These are phyloP conservation scores for Mycena filopes DNA, from an alignment of 768 basidiomycete genomes.

Conservation along the genomic window DNA sequence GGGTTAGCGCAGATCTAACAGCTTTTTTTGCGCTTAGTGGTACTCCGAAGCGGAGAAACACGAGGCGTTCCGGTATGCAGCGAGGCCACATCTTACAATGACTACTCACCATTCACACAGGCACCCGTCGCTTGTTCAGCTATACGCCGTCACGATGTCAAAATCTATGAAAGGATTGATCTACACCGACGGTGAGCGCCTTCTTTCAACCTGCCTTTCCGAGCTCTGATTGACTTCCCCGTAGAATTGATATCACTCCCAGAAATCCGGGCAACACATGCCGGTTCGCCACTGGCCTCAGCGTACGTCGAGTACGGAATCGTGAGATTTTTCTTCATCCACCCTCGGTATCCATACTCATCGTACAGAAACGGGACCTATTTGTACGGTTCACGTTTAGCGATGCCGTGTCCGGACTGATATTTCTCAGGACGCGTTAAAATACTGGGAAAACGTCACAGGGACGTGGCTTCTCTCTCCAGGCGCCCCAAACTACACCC, in stretches of 20 bases:
- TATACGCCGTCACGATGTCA: neutral
- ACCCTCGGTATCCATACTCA: neutral
- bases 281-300: neutral
- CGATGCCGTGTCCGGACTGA: neutral
- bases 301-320: conserved; percentile 6
- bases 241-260: conserved; percentile 6
- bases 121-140: conserved; percentile 14
- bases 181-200: neutral
- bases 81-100: too few species aligned
- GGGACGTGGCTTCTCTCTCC: conserved; percentile 3
- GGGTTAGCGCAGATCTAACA: neutral
- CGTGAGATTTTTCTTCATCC: neutral
- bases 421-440: neutral
- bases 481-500: conserved; percentile 5
- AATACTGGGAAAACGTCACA: conserved; percentile 6
- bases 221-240: too few species aligned
- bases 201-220: neutral
- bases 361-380: conserved; percentile 10
- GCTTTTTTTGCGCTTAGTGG: neutral
- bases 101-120: neutral
- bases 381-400: neutral
- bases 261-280: neutral
- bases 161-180: neutral
- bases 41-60: neutral
- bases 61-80: conserved; percentile 7